Evolutionary conservation across 2,329 filamentous ascomycete species (phyloP), one percentile per base, ranked within the genome.

Genomic region (Verticillium tricorpus): DNA sequence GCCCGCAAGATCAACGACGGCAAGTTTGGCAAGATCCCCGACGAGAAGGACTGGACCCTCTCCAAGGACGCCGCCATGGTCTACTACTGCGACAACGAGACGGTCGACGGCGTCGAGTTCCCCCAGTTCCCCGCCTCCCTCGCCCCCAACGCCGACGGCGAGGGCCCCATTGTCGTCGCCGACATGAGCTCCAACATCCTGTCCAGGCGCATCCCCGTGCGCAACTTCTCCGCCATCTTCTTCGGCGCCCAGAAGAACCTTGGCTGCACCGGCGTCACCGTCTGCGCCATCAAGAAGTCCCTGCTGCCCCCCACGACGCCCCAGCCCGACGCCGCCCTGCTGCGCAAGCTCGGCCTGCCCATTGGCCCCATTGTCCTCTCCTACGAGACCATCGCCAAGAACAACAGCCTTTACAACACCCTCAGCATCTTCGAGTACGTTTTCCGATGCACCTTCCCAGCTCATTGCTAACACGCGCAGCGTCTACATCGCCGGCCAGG

Each of bases 161-260:
- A 88, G 58, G 85, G 87, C 35, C 87, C 88, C 1, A 85, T 96
- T 63, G 89, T 98, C 6, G 89, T 97, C 5, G 92, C 91, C 22
- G 94, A 98, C 75, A 96, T 98, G 91, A 90, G 86, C 56, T 97
- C 92, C 63, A 98, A 97, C 76, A 97, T 98, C 72, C 86, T 98
- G 59, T 92, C 91, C 56, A 82, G 92, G 54, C 84, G 83, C 65
- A 84, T 97, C 28, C 89, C 93, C 37, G 84, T 96, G 57, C 82
- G 80, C 67, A 93, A 95, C 72, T 96, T 89, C 76, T 89, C 89
- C 1, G 80, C 89, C 67, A 90, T 98, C 72, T 97, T 97, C 78
- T 96, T 93, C 65, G 93, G 93, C 56, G 93, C 93, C 0, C 94
- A 97, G 74, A 97, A 98, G 85, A 97, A 98, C 77, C 83, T 97